Evolutionary conservation across 106 monocot species (phyloP).

Genomic region (Posidonia australis): DNA sequence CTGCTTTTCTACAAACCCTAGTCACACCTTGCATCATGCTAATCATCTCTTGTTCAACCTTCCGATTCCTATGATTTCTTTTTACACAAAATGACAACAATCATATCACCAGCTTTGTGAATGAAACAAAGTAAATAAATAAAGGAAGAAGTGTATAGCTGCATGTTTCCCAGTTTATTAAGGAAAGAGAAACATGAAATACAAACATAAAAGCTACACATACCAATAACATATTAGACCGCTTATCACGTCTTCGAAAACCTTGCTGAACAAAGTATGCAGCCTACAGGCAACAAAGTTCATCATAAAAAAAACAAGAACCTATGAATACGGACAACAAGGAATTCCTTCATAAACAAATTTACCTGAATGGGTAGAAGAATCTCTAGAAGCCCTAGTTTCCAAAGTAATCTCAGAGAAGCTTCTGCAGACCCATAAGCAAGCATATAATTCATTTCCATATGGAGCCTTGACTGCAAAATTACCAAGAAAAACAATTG

Average conservation of each 20-base stretch:
- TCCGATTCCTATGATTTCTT: too few species aligned
- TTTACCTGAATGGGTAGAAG: slow-evolving; percentile 82
- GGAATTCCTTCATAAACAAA: background rate
- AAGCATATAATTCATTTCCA: slow-evolving; percentile 99
- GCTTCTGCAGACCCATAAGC: slow-evolving; percentile 88
- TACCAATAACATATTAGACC: slow-evolving; percentile 92
- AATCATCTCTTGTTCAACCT: too few species aligned
- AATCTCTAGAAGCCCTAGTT: slow-evolving; percentile 82
- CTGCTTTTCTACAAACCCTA: too few species aligned
- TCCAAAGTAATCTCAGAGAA: slow-evolving; percentile 92
- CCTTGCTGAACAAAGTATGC: slow-evolving; percentile 91
- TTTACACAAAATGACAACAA: too few species aligned
- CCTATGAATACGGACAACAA: slow-evolving; percentile 3
- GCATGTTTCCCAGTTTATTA: background rate
- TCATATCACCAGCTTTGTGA: too few species aligned
- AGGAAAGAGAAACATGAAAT: background rate
- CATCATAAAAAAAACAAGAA: slow-evolving; percentile 8
- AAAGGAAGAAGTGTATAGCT: too few species aligned
- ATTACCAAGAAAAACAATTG: slow-evolving; percentile 1
- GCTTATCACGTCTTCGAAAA: slow-evolving; percentile 65
- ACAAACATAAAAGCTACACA: background rate
- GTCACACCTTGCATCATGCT: too few species aligned
- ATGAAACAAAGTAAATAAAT: too few species aligned
- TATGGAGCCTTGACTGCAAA: slow-evolving; percentile 62
- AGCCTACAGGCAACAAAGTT: slow-evolving; percentile 41